Evolutionary conservation across 164 flowering plant genomes (phyloP), one percentile per base, ranked within the genome.

Genomic region (Umbilicus rupestris): DNA sequence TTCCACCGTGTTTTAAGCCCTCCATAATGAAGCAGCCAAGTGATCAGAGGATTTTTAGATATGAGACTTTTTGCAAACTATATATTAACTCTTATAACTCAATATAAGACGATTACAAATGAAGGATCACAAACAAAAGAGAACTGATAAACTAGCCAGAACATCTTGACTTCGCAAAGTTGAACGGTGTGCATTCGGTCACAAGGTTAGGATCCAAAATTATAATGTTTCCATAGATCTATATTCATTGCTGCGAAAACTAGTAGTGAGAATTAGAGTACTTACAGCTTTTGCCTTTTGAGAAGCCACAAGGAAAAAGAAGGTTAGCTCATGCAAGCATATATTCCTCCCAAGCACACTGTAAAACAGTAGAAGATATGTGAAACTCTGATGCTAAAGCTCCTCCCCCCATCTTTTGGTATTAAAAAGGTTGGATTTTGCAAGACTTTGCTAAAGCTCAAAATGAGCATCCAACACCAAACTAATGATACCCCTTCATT

Each of bases 381-480:
- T 9, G 59, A 52, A 24, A 52, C 59, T 52, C 59, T 52, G 59
- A 52, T 10, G 59, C 59, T 52, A 52, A 52, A 52, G 30, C 31
- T 5, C 11, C 28, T 22, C 17, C 50, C 20, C 59, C 44, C 59
- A 9, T 26, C 26, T 52, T 50, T 22, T 22, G 12, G 26, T 28
- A 49, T 49, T n/a, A 24, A 52, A 26, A 52, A 52, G 17, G 2
- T 52, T 52, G 5, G 55, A 52, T 26, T 52, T 52, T 52, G 20
- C 10, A 9, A 10, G 3, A 24, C 59, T 28, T 52, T 24, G 31
- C 26, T 52, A 52, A 52, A 68, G 47, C 45, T 62, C 12, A 39
- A 65, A 66, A 68, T 58, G 69, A 71, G 71, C 69, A 71, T 67
- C 68, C 45, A 31, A 70, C 45, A 59, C 3, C 29, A 31, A 33